Evolutionary conservation across 192 early-diverging fungal genomes (phyloP), one percentile per base, ranked within the genome.

Genomic region (Rhizophagus sp.): DNA sequence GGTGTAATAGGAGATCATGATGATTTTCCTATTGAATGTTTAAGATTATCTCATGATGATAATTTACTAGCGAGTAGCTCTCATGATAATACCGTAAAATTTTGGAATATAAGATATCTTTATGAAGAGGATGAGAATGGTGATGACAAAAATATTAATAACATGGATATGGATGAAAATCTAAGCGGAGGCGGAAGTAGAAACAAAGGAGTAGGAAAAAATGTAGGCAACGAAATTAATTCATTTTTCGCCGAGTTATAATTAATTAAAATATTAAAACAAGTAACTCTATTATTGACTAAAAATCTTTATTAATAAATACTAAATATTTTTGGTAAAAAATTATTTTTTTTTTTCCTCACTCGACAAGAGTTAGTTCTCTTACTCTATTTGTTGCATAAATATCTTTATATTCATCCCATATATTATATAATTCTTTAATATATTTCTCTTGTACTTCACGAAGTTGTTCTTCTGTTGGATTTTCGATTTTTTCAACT

Each of bases 1-100:
- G 95, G 97, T 13, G 89, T 94, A 25, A 84, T 96, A 30, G 96
- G 96, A 25, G 96, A 95, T 79, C 96, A 98, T 81, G 94, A 93
- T 36, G 91, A 95, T 17, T 90, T 96, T 87, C 95, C 96, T 2
- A 94, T 98, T 57, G 98, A 99, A 82, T 88, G 91, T 72, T 87
- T 99, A 25, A 78, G 87, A 36, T 62, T 95, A 30, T 89, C 91
- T 39, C 82, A 91, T 76, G 93, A 95, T 82, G 89, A 92, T 76
- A 88, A 91, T 15, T 93, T 89, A 76, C 83, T 98, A 36, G 95
- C 91, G 9, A 95, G 90, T 76, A 92, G 93, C 79, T 93, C 95
- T 39, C 96, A 97, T 80, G 98, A 98, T 82, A 85, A 92, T 62
- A 88, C 88, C 3, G 89, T 99, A 33, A 91, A 92, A 73, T 95